Evolutionary conservation across 495 filamentous ascomycete genomes (phyloP), one percentile per base, ranked within the genome.

Genomic region (Xylaria scruposa): DNA sequence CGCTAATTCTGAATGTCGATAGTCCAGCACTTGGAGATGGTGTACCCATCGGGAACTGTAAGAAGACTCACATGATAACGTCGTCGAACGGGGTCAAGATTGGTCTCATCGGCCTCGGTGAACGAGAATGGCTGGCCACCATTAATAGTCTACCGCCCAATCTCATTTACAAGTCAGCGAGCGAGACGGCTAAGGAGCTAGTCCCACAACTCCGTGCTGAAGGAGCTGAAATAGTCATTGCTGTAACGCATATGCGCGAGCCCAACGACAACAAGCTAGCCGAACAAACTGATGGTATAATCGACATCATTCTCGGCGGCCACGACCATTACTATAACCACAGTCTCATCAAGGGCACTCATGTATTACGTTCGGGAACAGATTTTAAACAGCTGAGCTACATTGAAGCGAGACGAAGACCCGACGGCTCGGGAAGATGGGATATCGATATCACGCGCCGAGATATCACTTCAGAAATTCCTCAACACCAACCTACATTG

Each of bases 341-440:
- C 78, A 84, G 86, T 54, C 62, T 92, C 63, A 85, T 94, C 74
- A 96, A 97, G 71, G 89, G 90, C 17, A 90, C 87, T 4, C 94
- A 97, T 75, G 85, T 97, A 2, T 84, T 97, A 3, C 88, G 94
- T 3, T 95, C 93, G 0, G 94, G 94, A 0, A 92, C 89, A 26
- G 94, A 97, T 78, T 97, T 97, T 80, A 95, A 94, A 81, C 93
- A 97, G 73, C 80, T 97, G 4, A 94, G 91, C 74, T 97, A 97
- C 77, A 86, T 97, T 68, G 93, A 97, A 77, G 90, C 88, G 1
- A 88, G 89, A 42, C 81, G 85, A 46, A 86, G 88, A 54, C 24
- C 72, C 1, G 81, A 85, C 12, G 80, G 77, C 5, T 77, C 74
- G 10, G 84, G 83, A 0, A 78, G 78, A 40, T 97, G 94, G 94